These are phyloP conservation scores for Turnera subulata DNA, from an alignment of 345 rosid species.

Conservation along the genomic window DNA sequence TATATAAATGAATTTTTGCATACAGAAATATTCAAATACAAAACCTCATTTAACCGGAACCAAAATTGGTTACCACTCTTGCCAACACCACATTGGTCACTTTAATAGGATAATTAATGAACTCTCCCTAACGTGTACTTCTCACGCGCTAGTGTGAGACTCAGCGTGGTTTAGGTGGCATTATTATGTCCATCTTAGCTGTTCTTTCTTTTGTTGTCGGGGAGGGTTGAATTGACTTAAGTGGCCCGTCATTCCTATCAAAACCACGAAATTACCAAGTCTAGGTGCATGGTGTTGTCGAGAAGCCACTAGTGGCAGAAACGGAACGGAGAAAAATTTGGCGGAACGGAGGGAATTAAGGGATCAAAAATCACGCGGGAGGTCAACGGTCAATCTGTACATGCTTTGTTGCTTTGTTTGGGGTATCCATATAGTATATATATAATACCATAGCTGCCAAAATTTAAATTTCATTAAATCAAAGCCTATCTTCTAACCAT, in stretches of 20 bases:
- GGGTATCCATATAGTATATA: no score
- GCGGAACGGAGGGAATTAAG: conserved; percentile 16
- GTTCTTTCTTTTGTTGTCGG: conserved; percentile 37
- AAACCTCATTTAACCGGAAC: no score
- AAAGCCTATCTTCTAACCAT: no score
- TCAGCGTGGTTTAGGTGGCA: conserved; percentile 12
- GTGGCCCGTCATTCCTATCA: accelerated
- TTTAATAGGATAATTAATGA: not conserved
- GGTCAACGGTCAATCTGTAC: conserved; percentile 45
- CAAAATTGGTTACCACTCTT: no score
- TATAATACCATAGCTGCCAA: no score
- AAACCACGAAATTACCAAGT: conserved; percentile 13
- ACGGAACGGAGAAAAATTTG: conserved; percentile 39
- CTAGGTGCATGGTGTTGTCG: not conserved
- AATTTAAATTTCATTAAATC: no score
- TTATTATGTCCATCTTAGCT: conserved; percentile 43
- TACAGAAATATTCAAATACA: no score
- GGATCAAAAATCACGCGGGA: conserved; percentile 32
- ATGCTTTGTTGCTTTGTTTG: not conserved
- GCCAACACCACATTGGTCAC: no score
- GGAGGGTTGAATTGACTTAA: not conserved
- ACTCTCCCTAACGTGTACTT: not conserved
- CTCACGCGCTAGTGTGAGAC: conserved; percentile 20
- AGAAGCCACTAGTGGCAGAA: conserved; percentile 27
- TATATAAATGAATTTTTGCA: no score